phyloP scores from a whole-genome alignment of 768 basidiomycete genomes.

The Leucocoprinus sp. region DNA sequence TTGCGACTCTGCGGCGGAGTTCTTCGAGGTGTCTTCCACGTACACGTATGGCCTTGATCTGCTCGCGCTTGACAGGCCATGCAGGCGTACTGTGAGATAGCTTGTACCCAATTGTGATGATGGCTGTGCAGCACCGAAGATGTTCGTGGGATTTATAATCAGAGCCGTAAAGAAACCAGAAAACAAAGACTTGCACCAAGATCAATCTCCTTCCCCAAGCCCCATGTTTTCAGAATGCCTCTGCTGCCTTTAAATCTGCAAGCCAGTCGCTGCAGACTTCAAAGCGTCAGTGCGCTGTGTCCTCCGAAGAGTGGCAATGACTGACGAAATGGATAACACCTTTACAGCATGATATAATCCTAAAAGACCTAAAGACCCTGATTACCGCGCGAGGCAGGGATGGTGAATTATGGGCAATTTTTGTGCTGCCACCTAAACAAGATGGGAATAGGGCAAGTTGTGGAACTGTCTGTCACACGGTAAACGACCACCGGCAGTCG shows the following conservation, averaged over 20 bases:
- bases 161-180: conserved; percentile 7
- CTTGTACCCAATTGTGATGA: conserved; percentile 59
- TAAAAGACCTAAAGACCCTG: conserved; percentile 76
- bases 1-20: conserved; percentile 59
- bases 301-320: neutral
- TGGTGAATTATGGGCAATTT: conserved; percentile 82
- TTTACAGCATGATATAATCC: conserved; percentile 88
- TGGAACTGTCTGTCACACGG: too few species aligned
- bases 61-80: conserved; percentile 61
- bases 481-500: too few species aligned
- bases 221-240: conserved; percentile 69
- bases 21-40: conserved; percentile 80
- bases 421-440: conserved; percentile 81
- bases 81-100: conserved; percentile 62
- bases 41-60: conserved; percentile 76
- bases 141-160: conserved; percentile 39
- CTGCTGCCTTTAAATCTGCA: conserved; percentile 65
- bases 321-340: conserved; percentile 61
- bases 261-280: conserved; percentile 58
- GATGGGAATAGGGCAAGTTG: neutral
- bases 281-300: neutral
- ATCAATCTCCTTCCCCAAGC: conserved; percentile 75
- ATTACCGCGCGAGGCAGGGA: conserved; percentile 62
- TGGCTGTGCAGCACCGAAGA: conserved; percentile 60
- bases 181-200: conserved; percentile 60